Evolutionary conservation across 371 early-diverging fungal species (phyloP).

Genomic region (Nosema muscidifuracis): DNA sequence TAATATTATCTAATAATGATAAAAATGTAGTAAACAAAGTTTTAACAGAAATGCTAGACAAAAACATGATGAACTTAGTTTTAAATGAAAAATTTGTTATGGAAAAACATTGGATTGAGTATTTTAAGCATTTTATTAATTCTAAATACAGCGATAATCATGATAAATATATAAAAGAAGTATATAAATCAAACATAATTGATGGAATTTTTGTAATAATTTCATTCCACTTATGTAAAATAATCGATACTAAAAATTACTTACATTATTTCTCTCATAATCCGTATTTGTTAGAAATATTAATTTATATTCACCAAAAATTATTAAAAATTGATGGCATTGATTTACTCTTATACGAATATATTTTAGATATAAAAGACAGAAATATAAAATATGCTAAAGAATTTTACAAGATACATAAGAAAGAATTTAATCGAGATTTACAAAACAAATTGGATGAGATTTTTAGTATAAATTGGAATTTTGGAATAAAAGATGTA

Average conservation of each 20-base stretch:
- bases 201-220: conserved; percentile 25
- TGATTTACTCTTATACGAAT: conserved; percentile 19
- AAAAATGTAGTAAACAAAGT: not conserved
- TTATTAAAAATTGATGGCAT: not conserved
- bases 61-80: not conserved
- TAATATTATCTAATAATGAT: not conserved
- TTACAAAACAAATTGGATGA: not conserved
- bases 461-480: conserved; percentile 10
- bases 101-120: conserved; percentile 10
- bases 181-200: not conserved
- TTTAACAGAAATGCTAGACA: not conserved
- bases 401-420: conserved; percentile 18
- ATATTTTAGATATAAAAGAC: conserved; percentile 11
- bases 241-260: conserved; percentile 12
- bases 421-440: conserved; percentile 23
- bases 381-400: not conserved
- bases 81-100: not conserved
- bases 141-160: not conserved
- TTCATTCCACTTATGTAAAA: not conserved
- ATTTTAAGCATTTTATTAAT: conserved; percentile 13
- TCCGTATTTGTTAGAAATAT: not conserved
- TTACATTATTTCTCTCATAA: conserved; percentile 16
- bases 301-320: conserved; percentile 3
- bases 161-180: conserved; percentile 16
- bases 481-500: conserved; percentile 29